These are phyloP conservation scores for Candida xiaguanensis DNA, from an alignment of 805 yeast genomes.

Conservation along the genomic window DNA sequence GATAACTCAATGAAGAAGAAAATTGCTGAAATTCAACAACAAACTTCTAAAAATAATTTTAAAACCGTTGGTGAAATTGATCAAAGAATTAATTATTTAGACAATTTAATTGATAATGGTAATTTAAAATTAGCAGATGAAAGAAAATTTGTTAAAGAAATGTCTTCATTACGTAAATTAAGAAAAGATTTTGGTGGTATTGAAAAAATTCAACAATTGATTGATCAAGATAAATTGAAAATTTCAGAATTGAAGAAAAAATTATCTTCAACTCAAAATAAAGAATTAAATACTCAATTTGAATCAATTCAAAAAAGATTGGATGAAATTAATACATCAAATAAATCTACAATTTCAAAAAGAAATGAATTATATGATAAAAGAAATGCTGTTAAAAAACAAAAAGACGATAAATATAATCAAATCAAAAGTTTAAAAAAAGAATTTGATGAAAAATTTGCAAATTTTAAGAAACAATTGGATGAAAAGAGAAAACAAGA, in stretches of 20 bases:
- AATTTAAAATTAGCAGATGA: constrained; percentile 85
- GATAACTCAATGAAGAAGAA: constrained; percentile 74
- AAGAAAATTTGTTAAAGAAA: constrained; percentile 79
- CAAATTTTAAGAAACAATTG: constrained; percentile 63
- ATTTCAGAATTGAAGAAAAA: constrained; percentile 71
- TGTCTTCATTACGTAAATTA: constrained; percentile 75
- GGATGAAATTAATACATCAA: constrained; percentile 58
- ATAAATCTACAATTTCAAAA: constrained; percentile 61
- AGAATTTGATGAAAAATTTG: constrained; percentile 72
- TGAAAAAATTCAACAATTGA: constrained; percentile 70
- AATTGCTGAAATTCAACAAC: constrained; percentile 67
- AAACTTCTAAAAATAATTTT: constrained; percentile 67
- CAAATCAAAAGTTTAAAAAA: constrained; percentile 65
- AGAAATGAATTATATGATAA: constrained; percentile 60
- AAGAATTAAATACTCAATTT: constrained; percentile 64
- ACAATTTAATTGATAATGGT: constrained; percentile 74
- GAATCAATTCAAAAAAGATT: constrained; percentile 67
- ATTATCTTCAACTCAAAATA: constrained; percentile 54
- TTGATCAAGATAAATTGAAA: constrained; percentile 75
- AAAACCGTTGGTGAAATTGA: constrained; percentile 68
- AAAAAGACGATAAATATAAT: constrained; percentile 65
- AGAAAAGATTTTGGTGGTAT: constrained; percentile 73
- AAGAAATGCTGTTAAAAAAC: constrained; percentile 63
- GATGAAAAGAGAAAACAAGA: constrained; percentile 68
- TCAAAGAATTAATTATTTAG: constrained; percentile 59